These are phyloP conservation scores for Dictyostelium citrinum DNA, from an alignment of 78 protist genomes.

Conservation along the genomic window DNA sequence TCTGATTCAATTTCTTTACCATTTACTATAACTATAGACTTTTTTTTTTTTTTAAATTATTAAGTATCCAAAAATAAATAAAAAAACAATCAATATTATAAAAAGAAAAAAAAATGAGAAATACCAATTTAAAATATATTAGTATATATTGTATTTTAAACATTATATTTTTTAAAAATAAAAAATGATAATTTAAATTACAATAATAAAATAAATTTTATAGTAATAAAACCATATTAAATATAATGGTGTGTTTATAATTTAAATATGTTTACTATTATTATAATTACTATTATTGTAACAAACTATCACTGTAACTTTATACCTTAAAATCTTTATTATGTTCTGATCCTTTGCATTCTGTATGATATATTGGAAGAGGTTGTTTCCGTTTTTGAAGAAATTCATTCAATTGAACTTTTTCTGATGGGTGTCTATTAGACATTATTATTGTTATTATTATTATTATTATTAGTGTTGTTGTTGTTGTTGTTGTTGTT, in stretches of 20 bases:
- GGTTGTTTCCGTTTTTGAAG: neutral
- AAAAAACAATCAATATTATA: no score
- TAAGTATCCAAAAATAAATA: no score
- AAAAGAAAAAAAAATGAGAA: neutral
- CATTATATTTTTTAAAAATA: neutral
- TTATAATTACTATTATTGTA: neutral
- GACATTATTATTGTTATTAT: neutral
- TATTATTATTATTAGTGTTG: no score
- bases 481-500: no score
- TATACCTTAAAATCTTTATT: conserved; percentile 12
- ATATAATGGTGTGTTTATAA: neutral
- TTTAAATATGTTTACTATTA: neutral
- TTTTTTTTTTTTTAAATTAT: neutral
- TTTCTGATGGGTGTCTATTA: neutral
- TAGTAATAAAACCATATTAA: neutral
- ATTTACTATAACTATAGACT: neutral
- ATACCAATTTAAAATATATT: neutral
- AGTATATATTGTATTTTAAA: no score
- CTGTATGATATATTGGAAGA: neutral
- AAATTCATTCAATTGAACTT: neutral
- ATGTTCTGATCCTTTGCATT: neutral
- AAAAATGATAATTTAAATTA: neutral
- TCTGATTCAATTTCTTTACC: neutral
- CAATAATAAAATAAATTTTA: neutral
- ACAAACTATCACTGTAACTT: neutral